Evolutionary conservation across 176 grass and related monocot genomes (phyloP), one percentile per base, ranked within the genome.

Genomic region (Oryza nivara): DNA sequence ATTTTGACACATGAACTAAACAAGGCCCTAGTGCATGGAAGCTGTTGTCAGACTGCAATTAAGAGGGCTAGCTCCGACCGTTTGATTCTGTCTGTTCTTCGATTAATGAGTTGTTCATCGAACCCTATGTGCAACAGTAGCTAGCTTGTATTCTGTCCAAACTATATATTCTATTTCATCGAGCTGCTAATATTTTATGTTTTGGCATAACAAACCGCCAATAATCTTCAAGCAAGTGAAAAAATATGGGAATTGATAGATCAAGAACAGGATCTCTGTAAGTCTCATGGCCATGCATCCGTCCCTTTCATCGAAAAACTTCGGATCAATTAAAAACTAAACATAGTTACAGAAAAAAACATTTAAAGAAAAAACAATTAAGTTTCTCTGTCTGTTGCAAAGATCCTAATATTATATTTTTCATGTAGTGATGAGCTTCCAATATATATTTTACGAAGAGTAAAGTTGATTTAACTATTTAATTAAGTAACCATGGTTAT

Each of bases 111-210:
- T 87, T 82, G 63, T 82, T 89, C 92, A 82, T 88, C 82, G 84
- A 90, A 90, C 91, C 87, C 92, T 81, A 97, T 82, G 87, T 34
- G 72, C 35, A 67, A 61, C 83, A 88, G 45, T 82, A 4, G 73
- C 83, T 92, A 90, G 89, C 92, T 90, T 97, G 85, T 72, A 94
- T 86, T 23, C 61, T 94, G 87, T 93, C 89, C 86, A 89, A 91
- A 85, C 81, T 36, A 88, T 84, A 84, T 81, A 84, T 81, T 90
- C 72, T 86, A 76, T 68, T 82, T 40, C 83, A 35, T 82, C 49
- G 43, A 70, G 48, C 17, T 46, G 32, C 32, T 16, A 19, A 72
- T 72, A 40, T 72, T 83, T 77, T 67, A 64, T 86, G 1, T 54
- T 44, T 69, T 43, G 66, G 34, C 25, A 64, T 75, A 34, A 23